Conservation (phyloP, 2,329 filamentous ascomycete genomes). For the Colletotrichum tropicale region DNA sequence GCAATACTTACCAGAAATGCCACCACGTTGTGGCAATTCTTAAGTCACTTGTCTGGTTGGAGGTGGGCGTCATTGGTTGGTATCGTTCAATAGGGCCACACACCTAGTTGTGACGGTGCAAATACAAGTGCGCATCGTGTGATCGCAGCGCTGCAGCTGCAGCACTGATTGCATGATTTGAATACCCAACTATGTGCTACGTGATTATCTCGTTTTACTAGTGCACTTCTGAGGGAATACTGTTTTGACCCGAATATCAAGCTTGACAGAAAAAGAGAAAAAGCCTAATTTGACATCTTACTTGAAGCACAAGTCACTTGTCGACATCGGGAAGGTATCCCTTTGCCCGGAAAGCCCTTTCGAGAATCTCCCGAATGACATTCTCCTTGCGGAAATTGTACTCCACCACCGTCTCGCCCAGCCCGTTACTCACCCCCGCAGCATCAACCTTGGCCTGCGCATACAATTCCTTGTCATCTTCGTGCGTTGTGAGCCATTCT, state of each 20-base stretch:
- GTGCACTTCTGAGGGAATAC: no score
- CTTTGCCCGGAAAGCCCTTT: constrained; percentile 33
- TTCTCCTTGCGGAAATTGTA: constrained; percentile 48
- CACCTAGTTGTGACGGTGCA: no score
- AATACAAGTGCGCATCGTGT: not conserved
- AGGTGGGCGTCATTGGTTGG: no score
- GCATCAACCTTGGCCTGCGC: constrained; percentile 40
- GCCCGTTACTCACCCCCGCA: constrained; percentile 29
- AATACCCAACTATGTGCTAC: no score
- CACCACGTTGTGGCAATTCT: not conserved
- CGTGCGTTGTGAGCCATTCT: constrained; percentile 44
- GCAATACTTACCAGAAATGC: not conserved
- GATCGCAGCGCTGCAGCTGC: no score
- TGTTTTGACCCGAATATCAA: no score
- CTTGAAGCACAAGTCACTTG: not conserved
- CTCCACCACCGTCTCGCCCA: constrained; percentile 35
- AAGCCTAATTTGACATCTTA: not conserved
- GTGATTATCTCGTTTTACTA: no score
- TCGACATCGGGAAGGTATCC: constrained; percentile 6
- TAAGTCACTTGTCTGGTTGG: not conserved
- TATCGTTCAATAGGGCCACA: no score
- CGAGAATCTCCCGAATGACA: constrained; percentile 41
- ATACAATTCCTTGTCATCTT: constrained; percentile 44
- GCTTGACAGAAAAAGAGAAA: not conserved
- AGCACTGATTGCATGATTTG: no score